phyloP scores from a whole-genome alignment of 2,329 filamentous ascomycete species.

The Claviceps lovelessii region DNA sequence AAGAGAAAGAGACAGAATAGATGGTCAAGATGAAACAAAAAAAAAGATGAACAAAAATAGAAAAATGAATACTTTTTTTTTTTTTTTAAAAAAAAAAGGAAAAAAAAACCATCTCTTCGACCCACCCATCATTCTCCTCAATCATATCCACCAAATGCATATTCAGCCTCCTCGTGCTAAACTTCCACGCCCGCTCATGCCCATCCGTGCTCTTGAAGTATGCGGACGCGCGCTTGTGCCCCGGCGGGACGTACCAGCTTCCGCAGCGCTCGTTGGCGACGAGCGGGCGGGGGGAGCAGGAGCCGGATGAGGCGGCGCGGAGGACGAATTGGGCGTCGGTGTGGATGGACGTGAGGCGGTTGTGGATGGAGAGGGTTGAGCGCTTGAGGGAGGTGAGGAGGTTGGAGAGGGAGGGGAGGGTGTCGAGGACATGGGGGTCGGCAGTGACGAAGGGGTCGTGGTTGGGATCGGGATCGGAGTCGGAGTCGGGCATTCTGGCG shows the following conservation, averaged over 20 bases:
- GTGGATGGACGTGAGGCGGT: conserved; percentile 67
- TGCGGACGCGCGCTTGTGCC: conserved; percentile 52
- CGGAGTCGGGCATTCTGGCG: not conserved
- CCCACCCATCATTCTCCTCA: conserved; percentile 50
- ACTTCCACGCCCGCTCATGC: conserved; percentile 79
- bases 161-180: conserved; percentile 74
- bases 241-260: conserved; percentile 75
- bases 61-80: not conserved
- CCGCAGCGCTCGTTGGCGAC: conserved; percentile 92
- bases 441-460: conserved; percentile 22
- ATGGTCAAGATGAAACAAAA: not conserved
- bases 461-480: conserved; percentile 7
- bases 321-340: conserved; percentile 63
- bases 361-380: conserved; percentile 62
- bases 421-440: conserved; percentile 15
- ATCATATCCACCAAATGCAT: conserved; percentile 62
- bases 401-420: conserved; percentile 51
- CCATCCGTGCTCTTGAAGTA: conserved; percentile 99
- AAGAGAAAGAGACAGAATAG: not conserved
- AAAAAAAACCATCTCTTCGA: not conserved
- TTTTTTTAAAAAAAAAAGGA: too few relatives aligned
- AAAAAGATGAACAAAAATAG: too few relatives aligned
- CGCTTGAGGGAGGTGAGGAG: conserved; percentile 60
- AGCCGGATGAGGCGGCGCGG: conserved; percentile 35
- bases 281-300: conserved; percentile 46